These are phyloP conservation scores for Aureobasidium zeae DNA, from an alignment of 2,329 filamentous ascomycete species.

Conservation along the genomic window DNA sequence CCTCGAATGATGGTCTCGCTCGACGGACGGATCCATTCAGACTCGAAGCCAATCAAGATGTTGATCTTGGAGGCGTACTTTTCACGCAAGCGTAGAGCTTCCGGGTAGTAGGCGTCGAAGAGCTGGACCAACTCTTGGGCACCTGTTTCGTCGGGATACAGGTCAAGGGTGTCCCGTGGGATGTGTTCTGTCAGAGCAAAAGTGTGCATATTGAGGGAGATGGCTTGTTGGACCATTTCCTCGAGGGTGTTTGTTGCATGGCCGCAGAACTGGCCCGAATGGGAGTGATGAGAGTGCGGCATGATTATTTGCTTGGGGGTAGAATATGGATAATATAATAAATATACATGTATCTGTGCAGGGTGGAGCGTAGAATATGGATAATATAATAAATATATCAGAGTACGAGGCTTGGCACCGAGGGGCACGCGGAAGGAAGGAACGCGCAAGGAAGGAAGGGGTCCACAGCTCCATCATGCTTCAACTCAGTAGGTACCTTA, in stretches of 20 bases:
- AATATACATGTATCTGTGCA: too few species aligned
- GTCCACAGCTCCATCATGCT: constrained; percentile 10
- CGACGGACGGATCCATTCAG: constrained; percentile 75
- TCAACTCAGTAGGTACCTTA: neutral
- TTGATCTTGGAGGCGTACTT: constrained; percentile 63
- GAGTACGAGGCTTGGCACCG: constrained; percentile 10
- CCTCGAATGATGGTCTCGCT: constrained; percentile 51
- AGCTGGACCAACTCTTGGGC: constrained; percentile 40
- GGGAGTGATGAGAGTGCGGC: constrained; percentile 97
- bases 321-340: neutral
- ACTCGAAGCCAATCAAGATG: constrained; percentile 83
- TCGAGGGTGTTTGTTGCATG: constrained; percentile 83
- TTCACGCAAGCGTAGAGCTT: constrained; percentile 63
- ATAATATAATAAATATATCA: too few species aligned
- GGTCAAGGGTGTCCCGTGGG: constrained; percentile 67
- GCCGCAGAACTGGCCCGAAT: constrained; percentile 94
- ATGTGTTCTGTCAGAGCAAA: constrained; percentile 94
- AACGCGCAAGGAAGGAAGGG: neutral
- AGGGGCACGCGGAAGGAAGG: neutral
- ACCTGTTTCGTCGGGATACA: constrained; percentile 77
- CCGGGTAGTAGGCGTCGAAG: constrained; percentile 63
- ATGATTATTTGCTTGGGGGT: constrained; percentile 47
- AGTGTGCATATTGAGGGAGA: constrained; percentile 66
- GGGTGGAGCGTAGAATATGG: neutral
- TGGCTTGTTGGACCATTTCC: constrained; percentile 69